Base-by-base conservation (phyloP, 1,284 basidiomycete species). In the Malassezia globosa region DNA sequence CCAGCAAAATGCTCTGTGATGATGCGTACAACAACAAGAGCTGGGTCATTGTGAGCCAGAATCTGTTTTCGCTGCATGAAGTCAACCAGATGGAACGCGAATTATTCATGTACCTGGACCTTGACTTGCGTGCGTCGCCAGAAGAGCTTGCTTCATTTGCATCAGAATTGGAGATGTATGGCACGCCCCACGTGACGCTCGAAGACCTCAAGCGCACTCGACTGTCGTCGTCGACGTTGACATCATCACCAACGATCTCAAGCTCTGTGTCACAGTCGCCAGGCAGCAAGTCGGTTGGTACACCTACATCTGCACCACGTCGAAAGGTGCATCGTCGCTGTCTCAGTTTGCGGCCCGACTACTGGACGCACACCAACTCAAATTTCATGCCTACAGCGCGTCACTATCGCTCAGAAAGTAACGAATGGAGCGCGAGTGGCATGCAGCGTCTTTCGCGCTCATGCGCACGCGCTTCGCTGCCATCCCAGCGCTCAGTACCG, bases 11-110 rank as follows among this genome's bases (percentile, higher is more conserved):
- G 55, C 55, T 58, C 46, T 71, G 69, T 51, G 69, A 72, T 53
- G 69, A 72, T 47, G 63, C 64, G 26, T 72, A 71, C 58, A 63
- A 59, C 13, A 72, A 72, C 62, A 69, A 70, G 57, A 63, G 60
- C 50, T 72, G 69, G 69, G 60, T 65, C 43, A 69, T 72, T 37
- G 69, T 71, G 35, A 61, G 68, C 19, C 69, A 72, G 41, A 65
- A 65, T 18, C 54, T 72, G 35, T 71, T 72, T 46, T 58, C 56
- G 36, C 49, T 69, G 21, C 61, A 61, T 26, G 69, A 72, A 50
- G 57, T 72, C 45, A 72, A 72, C 52, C 68, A 70, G 51, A 71
- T 72, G 66, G 69, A 72, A 54, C 62, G 69, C 27, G 69, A 72
- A 51, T 58, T 72, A 23, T 68, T 72, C 27, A 63, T 60, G n/a